Percentiles rank a stretch among this genome's conserved stretches.
phyloP scores from a whole-genome alignment of 331 rosid genomes.

The Rosa hybrid region DNA sequence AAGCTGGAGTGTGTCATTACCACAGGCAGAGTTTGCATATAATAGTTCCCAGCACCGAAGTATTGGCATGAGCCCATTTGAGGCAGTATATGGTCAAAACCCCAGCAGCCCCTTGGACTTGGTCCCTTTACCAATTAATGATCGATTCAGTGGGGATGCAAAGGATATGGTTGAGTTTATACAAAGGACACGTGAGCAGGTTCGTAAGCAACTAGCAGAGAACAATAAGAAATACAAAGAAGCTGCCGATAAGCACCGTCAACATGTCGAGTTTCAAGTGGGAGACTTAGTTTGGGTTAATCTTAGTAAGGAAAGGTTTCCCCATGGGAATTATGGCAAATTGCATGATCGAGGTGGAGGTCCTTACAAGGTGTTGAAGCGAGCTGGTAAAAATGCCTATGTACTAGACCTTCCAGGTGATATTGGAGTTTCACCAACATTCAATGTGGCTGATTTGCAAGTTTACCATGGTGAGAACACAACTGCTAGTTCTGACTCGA shows the following conservation, averaged over 20 bases:
- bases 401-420: not conserved
- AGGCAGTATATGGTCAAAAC: not conserved
- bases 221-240: not conserved
- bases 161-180: not conserved
- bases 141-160: not conserved
- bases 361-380: not conserved
- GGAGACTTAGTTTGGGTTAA: not conserved
- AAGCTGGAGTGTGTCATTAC: not conserved
- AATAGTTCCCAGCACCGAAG: not conserved
- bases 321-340: not conserved
- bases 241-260: not conserved
- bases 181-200: not conserved
- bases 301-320: not conserved
- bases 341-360: not conserved
- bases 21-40: not conserved
- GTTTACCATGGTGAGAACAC: not conserved
- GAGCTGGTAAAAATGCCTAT: not conserved
- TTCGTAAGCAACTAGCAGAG: not conserved
- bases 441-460: not conserved
- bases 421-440: not conserved
- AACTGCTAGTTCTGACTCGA: not conserved
- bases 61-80: not conserved
- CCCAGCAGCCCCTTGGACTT: not conserved
- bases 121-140: not conserved
- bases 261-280: not conserved